Evolutionary conservation across 768 basidiomycete species (phyloP).

Genomic region (Sporobolomyces pararoseus): DNA sequence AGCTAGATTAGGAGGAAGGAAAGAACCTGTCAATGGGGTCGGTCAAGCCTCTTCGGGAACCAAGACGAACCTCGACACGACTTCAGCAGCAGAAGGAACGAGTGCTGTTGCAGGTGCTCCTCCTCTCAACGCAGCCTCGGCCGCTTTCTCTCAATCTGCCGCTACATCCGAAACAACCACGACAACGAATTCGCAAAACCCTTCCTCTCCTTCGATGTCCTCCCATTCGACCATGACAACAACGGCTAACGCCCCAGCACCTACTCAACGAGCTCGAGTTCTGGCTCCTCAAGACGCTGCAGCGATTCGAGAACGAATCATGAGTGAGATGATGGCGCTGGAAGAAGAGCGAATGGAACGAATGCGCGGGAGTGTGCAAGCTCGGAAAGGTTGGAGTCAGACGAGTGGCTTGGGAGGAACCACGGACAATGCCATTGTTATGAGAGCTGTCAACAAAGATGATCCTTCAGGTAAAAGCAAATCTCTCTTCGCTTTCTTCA

Average conservation of each 20-base stretch:
- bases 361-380: constrained; percentile 34
- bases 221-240: no score
- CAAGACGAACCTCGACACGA: constrained; percentile 34
- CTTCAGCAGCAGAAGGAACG: constrained; percentile 37
- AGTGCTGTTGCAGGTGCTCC: constrained; percentile 38
- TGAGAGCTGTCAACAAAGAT: constrained; percentile 84
- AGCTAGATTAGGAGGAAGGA: constrained; percentile 53
- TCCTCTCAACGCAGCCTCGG: constrained; percentile 24
- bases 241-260: constrained; percentile 6
- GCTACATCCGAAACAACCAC: constrained; percentile 1
- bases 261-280: constrained; percentile 39
- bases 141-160: constrained; percentile 21
- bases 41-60: constrained; percentile 38
- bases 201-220: constrained; percentile 3
- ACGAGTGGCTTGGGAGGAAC: constrained; percentile 18
- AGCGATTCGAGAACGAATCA: constrained; percentile 88
- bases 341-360: constrained; percentile 95
- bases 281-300: constrained; percentile 78
- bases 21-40: constrained; percentile 9
- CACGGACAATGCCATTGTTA: constrained; percentile 81
- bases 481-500: background rate
- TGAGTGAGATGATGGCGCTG: constrained; percentile 95
- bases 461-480: constrained; percentile 82
- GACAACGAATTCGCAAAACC: constrained; percentile 8
- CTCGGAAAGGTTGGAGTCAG: constrained; percentile 26